Evolutionary conservation across 164 flowering plant genomes (phyloP).

Genomic region (Nelumbo lutea): DNA sequence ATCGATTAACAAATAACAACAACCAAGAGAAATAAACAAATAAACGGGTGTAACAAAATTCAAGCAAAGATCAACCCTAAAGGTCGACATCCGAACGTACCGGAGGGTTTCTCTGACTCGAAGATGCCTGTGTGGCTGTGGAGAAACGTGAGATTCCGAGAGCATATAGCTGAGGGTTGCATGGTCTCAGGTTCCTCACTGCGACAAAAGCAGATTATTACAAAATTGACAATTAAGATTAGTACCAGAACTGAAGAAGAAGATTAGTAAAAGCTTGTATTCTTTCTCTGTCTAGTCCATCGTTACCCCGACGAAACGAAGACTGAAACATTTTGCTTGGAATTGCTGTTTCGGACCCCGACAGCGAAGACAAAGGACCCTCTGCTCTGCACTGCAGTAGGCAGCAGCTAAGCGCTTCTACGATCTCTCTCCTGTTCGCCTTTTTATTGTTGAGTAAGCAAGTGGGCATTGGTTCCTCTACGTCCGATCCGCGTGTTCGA

Average conservation of each 20-base stretch:
- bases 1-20: neutral
- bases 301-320: constrained; percentile 13
- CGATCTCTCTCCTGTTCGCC: too few relatives aligned
- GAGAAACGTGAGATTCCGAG: constrained; percentile 7
- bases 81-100: constrained; percentile 26
- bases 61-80: too few relatives aligned
- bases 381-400: too few relatives aligned
- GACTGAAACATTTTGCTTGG: constrained; percentile 8
- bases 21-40: neutral
- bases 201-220: constrained; percentile 14
- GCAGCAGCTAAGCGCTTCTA: too few relatives aligned
- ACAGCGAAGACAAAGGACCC: too few relatives aligned
- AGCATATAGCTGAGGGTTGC: constrained; percentile 22
- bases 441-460: too few relatives aligned
- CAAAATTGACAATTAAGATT: too few relatives aligned
- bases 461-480: too few relatives aligned
- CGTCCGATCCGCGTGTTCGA: too few relatives aligned
- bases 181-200: constrained; percentile 39
- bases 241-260: too few relatives aligned
- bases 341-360: too few relatives aligned
- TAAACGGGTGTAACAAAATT: neutral
- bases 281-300: neutral
- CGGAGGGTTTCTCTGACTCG: constrained; percentile 24
- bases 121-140: constrained; percentile 43
- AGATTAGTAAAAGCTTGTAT: too few relatives aligned